phyloP scores from a whole-genome alignment of 1,139 yeast genomes.

The Pichia sp. region DNA sequence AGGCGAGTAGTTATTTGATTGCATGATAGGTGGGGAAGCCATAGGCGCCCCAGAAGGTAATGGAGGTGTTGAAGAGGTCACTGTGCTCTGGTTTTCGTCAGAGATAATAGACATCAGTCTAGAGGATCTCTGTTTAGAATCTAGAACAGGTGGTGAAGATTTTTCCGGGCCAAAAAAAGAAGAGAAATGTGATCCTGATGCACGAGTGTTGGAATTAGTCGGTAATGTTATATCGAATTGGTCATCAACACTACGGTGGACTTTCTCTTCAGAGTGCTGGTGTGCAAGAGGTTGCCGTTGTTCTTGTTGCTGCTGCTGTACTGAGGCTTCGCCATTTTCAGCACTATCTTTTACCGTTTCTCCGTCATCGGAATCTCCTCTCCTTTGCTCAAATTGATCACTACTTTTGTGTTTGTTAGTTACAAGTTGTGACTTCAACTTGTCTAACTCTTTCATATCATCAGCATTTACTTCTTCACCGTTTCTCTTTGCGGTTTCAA shows the following conservation, averaged over 20 bases:
- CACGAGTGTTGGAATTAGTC: background rate
- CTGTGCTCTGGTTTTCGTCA: slow-evolving; percentile 2
- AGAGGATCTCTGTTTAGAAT: slow-evolving; percentile 17
- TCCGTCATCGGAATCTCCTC: background rate
- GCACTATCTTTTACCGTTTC: background rate
- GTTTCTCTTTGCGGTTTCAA: slow-evolving; percentile 49
- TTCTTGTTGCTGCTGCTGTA: background rate
- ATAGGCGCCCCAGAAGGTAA: background rate
- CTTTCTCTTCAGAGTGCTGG: background rate
- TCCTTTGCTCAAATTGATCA: background rate
- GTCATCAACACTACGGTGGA: slow-evolving; percentile 11
- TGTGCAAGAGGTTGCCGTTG: background rate
- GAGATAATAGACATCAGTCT: slow-evolving; percentile 23
- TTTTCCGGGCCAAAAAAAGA: slow-evolving; percentile 22
- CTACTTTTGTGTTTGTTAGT: background rate
- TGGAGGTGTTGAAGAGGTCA: slow-evolving; percentile 1
- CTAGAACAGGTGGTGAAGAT: background rate
- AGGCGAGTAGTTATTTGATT: background rate
- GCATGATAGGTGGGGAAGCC: background rate
- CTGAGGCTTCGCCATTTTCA: background rate
- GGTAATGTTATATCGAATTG: slow-evolving; percentile 10
- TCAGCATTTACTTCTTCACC: slow-evolving; percentile 40
- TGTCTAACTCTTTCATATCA: slow-evolving; percentile 25
- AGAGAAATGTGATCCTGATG: slow-evolving; percentile 24
- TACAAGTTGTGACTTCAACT: slow-evolving; percentile 9